A percentile compares a stretch with the other conserved stretches of the same genome.
Evolutionary conservation across 129 eudicot genomes (phyloP).

Genomic region (Smallanthus sonchifolius): DNA sequence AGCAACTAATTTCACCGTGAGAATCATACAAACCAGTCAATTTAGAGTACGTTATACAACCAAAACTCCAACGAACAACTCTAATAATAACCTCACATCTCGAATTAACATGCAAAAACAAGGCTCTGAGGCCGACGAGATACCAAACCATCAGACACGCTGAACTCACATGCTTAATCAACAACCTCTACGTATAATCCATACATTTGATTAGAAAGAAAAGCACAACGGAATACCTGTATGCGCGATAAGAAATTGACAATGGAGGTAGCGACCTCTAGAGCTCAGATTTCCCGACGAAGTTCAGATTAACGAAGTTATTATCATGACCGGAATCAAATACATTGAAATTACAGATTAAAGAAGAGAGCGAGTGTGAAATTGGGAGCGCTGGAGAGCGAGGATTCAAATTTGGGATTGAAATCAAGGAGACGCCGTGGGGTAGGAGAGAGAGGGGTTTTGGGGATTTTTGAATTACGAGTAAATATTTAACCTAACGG

Average conservation of each 20-base stretch:
- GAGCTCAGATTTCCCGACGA: constrained; percentile 5
- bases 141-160: constrained; percentile 4
- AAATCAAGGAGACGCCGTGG: constrained; percentile 14
- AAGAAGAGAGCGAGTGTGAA: constrained; percentile 6
- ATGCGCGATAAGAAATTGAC: background rate
- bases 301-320: background rate
- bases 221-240: background rate
- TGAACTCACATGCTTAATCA: background rate
- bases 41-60: background rate
- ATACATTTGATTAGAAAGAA: background rate
- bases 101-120: background rate
- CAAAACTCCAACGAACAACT: background rate
- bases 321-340: background rate
- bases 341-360: background rate
- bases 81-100: background rate
- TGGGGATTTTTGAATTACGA: constrained; percentile 30
- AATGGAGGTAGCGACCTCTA: constrained; percentile 1
- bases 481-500: constrained; percentile 16
- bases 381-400: constrained; percentile 19
- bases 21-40: background rate
- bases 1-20: background rate
- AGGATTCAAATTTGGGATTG: constrained; percentile 34
- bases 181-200: background rate
- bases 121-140: background rate
- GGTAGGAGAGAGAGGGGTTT: constrained; percentile 18